Conservation (phyloP, 73 alveolate species). For the Paramecium caudatum region DNA sequence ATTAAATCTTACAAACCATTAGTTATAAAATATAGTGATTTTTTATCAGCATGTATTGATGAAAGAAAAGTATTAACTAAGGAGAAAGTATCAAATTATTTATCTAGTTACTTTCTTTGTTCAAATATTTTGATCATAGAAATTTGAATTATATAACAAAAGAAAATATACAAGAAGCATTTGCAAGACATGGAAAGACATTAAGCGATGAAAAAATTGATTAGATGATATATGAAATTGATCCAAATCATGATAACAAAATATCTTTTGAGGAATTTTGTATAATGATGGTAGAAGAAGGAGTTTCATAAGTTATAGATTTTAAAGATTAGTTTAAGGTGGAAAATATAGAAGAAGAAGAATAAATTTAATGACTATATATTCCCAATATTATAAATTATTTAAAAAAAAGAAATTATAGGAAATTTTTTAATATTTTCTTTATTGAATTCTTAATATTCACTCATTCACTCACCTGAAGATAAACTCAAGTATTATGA, state of each 20-base stretch:
- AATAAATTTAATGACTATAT: no score
- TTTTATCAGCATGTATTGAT: constrained; percentile 45
- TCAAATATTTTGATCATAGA: constrained; percentile 66
- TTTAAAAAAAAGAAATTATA: no score
- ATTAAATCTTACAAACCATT: neutral
- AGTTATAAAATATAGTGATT: constrained; percentile 38
- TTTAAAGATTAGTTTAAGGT: no score
- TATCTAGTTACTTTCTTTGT: constrained; percentile 74
- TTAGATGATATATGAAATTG: constrained; percentile 63
- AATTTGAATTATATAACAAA: constrained; percentile 63
- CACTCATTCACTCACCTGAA: no score
- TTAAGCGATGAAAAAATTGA: constrained; percentile 51
- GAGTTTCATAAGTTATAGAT: constrained; percentile 12
- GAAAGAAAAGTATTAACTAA: constrained; percentile 36
- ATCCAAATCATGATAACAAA: constrained; percentile 74
- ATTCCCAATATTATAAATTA: no score
- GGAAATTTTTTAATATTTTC: no score
- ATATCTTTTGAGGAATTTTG: constrained; percentile 77
- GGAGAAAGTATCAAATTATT: constrained; percentile 62
- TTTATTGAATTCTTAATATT: no score
- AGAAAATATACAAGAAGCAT: constrained; percentile 55
- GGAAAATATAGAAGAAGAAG: no score
- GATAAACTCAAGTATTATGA: no score
- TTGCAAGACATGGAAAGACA: constrained; percentile 72
- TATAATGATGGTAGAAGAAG: constrained; percentile 68